These are phyloP conservation scores for Beauveria asiatica DNA, from an alignment of 2,329 filamentous ascomycete genomes.

Conservation along the genomic window DNA sequence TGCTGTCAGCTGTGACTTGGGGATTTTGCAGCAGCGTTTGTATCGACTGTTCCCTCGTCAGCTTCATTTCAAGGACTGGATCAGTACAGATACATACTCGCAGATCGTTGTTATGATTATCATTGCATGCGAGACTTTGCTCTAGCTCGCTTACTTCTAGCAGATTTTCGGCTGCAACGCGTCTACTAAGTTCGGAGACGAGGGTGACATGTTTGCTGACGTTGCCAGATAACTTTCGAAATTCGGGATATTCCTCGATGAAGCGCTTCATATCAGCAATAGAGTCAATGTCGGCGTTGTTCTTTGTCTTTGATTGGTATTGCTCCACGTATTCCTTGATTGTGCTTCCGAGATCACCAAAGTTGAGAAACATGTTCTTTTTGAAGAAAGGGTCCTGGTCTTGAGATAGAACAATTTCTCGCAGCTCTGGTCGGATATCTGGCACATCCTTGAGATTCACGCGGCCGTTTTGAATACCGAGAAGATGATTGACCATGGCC, in stretches of 20 bases:
- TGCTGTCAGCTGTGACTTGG: slow-evolving; percentile 68
- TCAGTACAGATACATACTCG: slow-evolving; percentile 48
- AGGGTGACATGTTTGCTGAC: slow-evolving; percentile 97
- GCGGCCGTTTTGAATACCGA: slow-evolving; percentile 91
- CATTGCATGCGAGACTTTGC: slow-evolving; percentile 93
- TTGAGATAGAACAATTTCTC: slow-evolving; percentile 89
- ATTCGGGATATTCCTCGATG: slow-evolving; percentile 97
- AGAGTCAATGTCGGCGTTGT: slow-evolving; percentile 89
- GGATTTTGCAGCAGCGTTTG: slow-evolving; percentile 80
- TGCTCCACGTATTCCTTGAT: slow-evolving; percentile 99
- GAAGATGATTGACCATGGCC: slow-evolving; percentile 96
- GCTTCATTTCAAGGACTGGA: background rate
- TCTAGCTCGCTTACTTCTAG: slow-evolving; percentile 97
- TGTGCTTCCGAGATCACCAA: slow-evolving; percentile 88
- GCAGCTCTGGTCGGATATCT: slow-evolving; percentile 76
- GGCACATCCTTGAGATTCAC: slow-evolving; percentile 80
- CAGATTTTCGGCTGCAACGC: slow-evolving; percentile 75
- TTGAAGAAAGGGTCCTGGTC: slow-evolving; percentile 98
- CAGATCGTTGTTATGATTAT: slow-evolving; percentile 86
- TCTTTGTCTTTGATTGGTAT: slow-evolving; percentile 96
- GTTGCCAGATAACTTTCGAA: slow-evolving; percentile 91
- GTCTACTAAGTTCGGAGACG: slow-evolving; percentile 84
- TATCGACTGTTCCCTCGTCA: slow-evolving; percentile 48
- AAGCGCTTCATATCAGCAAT: slow-evolving; percentile 99
- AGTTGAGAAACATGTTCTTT: slow-evolving; percentile 99